These are phyloP conservation scores for Phycomyces blakesleeanus DNA, from an alignment of 192 early-diverging fungal genomes.

Conservation along the genomic window DNA sequence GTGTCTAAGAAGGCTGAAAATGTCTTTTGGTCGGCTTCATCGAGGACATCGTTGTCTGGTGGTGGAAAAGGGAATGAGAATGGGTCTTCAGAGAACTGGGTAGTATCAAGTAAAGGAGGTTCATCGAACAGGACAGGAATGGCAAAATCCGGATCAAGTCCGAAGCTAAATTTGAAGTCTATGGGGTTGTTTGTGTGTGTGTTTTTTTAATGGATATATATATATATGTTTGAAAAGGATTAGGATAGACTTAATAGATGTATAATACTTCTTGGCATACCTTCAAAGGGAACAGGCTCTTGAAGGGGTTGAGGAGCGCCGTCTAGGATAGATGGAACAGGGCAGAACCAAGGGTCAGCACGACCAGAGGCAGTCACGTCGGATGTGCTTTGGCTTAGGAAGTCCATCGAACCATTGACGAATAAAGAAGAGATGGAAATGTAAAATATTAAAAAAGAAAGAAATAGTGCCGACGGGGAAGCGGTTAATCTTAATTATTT, in stretches of 20 bases:
- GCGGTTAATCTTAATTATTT: too few relatives aligned
- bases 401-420: neutral
- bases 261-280: too few relatives aligned
- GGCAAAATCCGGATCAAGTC: constrained; percentile 29
- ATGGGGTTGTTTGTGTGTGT: neutral
- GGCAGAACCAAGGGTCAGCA: neutral
- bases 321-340: neutral
- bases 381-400: neutral
- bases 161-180: constrained; percentile 38
- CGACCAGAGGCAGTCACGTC: neutral
- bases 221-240: too few relatives aligned
- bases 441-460: too few relatives aligned
- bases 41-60: constrained; percentile 20
- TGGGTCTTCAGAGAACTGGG: constrained; percentile 12
- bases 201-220: too few relatives aligned
- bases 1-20: constrained; percentile 50
- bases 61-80: neutral
- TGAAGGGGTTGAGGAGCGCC: neutral
- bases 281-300: constrained; percentile 32
- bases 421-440: too few relatives aligned
- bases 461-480: too few relatives aligned
- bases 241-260: too few relatives aligned
- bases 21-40: constrained; percentile 42
- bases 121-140: constrained; percentile 24
- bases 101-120: constrained; percentile 10